Evolutionary conservation across 1,139 yeast species (phyloP).

Genomic region (Scheffersomyces quercinus): DNA sequence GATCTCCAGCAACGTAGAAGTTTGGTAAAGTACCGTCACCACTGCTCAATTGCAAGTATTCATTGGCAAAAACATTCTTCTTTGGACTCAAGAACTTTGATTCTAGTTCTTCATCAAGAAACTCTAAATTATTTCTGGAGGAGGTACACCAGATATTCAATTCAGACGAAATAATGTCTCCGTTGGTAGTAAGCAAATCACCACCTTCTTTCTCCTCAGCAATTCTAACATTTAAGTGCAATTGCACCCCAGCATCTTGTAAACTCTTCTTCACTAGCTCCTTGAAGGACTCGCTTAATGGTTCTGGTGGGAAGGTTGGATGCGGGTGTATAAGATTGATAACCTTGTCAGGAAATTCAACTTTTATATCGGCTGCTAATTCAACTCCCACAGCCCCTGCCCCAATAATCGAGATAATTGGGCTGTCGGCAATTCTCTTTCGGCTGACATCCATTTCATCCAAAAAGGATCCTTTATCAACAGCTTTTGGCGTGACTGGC

Average conservation of each 20-base stretch:
- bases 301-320: slow-evolving; percentile 41
- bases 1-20: slow-evolving; percentile 42
- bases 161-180: slow-evolving; percentile 31
- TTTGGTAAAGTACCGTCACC: slow-evolving; percentile 14
- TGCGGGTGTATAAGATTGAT: slow-evolving; percentile 46
- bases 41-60: slow-evolving; percentile 36
- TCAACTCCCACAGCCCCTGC: slow-evolving; percentile 57
- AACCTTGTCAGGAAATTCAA: slow-evolving; percentile 31
- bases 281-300: slow-evolving; percentile 34
- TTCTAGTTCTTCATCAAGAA: slow-evolving; percentile 20
- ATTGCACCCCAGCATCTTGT: slow-evolving; percentile 18
- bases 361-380: slow-evolving; percentile 47
- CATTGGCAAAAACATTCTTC: slow-evolving; percentile 35
- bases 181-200: slow-evolving; percentile 29
- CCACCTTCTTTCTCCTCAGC: slow-evolving; percentile 25
- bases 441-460: slow-evolving; percentile 37
- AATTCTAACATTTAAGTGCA: slow-evolving; percentile 24
- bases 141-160: slow-evolving; percentile 47
- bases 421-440: slow-evolving; percentile 19
- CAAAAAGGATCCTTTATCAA: slow-evolving; percentile 25
- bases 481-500: slow-evolving; percentile 54
- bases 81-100: slow-evolving; percentile 23
- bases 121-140: slow-evolving; percentile 39
- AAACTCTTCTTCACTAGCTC: slow-evolving; percentile 26
- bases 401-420: slow-evolving; percentile 40